Evolutionary conservation across 805 yeast genomes (phyloP).

Genomic region (Kockiozyma suomiensis): DNA sequence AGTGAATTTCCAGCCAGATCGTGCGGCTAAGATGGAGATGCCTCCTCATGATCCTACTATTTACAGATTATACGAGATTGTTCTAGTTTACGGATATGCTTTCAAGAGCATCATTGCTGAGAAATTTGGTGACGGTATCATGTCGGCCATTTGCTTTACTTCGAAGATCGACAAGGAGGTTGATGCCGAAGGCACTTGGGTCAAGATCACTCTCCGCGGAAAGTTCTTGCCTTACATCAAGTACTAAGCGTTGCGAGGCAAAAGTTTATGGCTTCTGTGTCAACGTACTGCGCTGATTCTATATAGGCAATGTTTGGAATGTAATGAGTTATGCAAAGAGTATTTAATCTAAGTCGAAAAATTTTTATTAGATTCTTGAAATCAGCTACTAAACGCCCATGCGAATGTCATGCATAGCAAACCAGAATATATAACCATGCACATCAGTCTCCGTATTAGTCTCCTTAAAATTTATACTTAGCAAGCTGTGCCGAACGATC

Average conservation of each 20-base stretch:
- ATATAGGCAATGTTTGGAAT: background rate
- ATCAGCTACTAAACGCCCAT: too few species aligned
- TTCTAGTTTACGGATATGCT: slow-evolving; percentile 35
- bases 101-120: slow-evolving; percentile 33
- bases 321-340: background rate
- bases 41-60: slow-evolving; percentile 34
- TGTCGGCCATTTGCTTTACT: slow-evolving; percentile 36
- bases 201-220: slow-evolving; percentile 35
- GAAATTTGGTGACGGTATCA: slow-evolving; percentile 35
- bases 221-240: slow-evolving; percentile 35
- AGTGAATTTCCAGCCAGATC: slow-evolving; percentile 31
- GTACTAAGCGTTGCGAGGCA: slow-evolving; percentile 27
- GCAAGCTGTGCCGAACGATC: slow-evolving; percentile 11
- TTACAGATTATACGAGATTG: slow-evolving; percentile 34
- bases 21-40: slow-evolving; percentile 22
- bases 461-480: background rate
- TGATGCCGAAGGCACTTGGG: slow-evolving; percentile 35
- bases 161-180: slow-evolving; percentile 35
- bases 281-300: too few species aligned
- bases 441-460: too few species aligned
- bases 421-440: background rate
- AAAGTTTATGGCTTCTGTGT: too few species aligned
- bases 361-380: too few species aligned
- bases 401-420: too few species aligned
- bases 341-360: background rate